Conservation (phyloP, 352 stramenopile species). For the Globisporangium orthogonon region DNA sequence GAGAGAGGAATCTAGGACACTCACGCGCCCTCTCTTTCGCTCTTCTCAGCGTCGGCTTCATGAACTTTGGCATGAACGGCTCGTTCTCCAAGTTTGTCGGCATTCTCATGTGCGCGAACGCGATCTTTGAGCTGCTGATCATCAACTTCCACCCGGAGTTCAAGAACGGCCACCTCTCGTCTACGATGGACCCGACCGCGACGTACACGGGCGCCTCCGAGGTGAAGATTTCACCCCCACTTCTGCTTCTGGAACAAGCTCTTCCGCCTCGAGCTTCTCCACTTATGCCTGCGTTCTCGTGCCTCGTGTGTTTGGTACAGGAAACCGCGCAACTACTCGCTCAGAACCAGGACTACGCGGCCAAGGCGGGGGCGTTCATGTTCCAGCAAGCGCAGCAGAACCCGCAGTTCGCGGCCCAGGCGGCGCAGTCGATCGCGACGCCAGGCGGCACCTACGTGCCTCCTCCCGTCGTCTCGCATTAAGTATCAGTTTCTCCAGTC, state of each 20-base stretch:
- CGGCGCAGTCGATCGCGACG: conserved; percentile 38
- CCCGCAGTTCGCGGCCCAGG: conserved; percentile 63
- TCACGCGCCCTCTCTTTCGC: neutral
- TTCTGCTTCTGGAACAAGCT: neutral
- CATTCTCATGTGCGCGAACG: conserved; percentile 74
- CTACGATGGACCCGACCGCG: conserved; percentile 70
- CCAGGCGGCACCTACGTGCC: conserved; percentile 32
- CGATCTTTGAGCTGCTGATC: conserved; percentile 65
- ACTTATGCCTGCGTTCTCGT: neutral
- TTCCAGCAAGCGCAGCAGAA: conserved; percentile 64
- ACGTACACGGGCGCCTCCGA: conserved; percentile 59
- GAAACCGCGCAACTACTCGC: conserved; percentile 61
- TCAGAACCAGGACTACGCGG: conserved; percentile 52
- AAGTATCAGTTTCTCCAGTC: neutral
- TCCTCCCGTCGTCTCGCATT: conserved; percentile 14
- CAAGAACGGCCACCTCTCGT: conserved; percentile 57
- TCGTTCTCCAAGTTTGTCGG: conserved; percentile 66
- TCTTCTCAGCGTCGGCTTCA: conserved; percentile 59
- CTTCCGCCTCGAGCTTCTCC: too few species aligned
- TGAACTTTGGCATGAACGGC: conserved; percentile 84
- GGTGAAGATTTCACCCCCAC: conserved; percentile 9
- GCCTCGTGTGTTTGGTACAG: conserved; percentile 1
- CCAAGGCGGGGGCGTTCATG: conserved; percentile 60
- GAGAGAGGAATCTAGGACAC: neutral
- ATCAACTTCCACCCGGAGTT: conserved; percentile 87